Evolutionary conservation across 2,329 filamentous ascomycete species (phyloP).

Genomic region (Nemania serpens): DNA sequence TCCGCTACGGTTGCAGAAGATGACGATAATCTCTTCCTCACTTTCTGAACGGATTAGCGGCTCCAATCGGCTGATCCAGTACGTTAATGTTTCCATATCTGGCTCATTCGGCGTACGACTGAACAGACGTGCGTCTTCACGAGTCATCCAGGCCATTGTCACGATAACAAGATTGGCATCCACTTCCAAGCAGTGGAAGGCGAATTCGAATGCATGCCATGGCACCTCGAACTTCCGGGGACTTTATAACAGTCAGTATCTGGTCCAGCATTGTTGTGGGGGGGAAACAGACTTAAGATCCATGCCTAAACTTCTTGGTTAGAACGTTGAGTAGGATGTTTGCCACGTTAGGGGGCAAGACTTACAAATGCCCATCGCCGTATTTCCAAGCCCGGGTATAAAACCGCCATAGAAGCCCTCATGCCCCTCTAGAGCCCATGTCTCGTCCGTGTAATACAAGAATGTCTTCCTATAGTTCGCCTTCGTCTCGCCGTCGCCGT

Average conservation of each 20-base stretch:
- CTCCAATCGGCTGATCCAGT: conserved; percentile 75
- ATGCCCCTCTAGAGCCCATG: conserved; percentile 61
- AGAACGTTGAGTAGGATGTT: conserved; percentile 17
- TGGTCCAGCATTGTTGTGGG: background rate
- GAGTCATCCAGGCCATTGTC: conserved; percentile 79
- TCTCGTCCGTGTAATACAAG: conserved; percentile 64
- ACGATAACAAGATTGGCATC: conserved; percentile 68
- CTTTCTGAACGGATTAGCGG: conserved; percentile 61
- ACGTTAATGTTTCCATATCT: conserved; percentile 73
- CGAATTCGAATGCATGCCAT: conserved; percentile 56
- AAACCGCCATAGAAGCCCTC: conserved; percentile 54
- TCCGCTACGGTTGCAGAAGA: conserved; percentile 74
- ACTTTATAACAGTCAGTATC: conserved; percentile 39
- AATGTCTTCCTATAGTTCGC: conserved; percentile 65
- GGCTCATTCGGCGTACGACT: conserved; percentile 59
- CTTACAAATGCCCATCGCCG: conserved; percentile 64
- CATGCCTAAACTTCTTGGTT: conserved; percentile 49
- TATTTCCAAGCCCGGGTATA: conserved; percentile 54
- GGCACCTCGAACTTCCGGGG: conserved; percentile 57
- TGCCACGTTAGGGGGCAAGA: conserved; percentile 21
- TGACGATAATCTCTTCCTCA: conserved; percentile 65
- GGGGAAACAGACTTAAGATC: conserved; percentile 61
- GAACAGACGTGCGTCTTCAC: conserved; percentile 52
- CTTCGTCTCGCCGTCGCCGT: conserved; percentile 61
- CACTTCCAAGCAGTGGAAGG: conserved; percentile 60